phyloP scores from a whole-genome alignment of 2,329 filamentous ascomycete genomes.

The Coniochaeta prunicola region DNA sequence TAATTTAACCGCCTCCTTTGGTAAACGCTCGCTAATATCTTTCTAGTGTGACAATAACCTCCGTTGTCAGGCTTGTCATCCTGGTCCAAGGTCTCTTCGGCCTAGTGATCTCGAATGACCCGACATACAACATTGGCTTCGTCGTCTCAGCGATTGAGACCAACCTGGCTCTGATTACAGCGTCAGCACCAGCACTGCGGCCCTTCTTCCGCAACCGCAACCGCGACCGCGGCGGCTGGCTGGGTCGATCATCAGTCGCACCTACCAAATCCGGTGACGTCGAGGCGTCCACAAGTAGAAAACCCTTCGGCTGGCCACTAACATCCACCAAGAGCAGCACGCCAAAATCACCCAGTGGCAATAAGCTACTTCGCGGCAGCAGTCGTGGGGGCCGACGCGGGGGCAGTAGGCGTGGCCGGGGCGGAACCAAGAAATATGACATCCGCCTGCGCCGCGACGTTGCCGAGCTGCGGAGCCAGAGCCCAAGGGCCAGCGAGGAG shows the following conservation, averaged over 20 bases:
- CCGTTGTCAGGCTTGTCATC: conserved; percentile 24
- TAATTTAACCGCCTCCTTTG: conserved; percentile 9
- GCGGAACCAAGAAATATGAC: conserved; percentile 13
- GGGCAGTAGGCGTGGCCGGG: conserved; percentile 11
- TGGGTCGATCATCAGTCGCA: conserved; percentile 18
- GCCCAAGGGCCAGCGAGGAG: conserved; percentile 23
- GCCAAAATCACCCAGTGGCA: neutral
- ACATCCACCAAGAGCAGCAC: neutral
- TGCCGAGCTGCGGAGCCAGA: conserved; percentile 19
- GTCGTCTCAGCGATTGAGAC: conserved; percentile 29
- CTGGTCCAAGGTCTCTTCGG: conserved; percentile 24
- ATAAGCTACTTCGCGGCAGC: conserved; percentile 20
- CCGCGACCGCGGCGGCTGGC: conserved; percentile 20
- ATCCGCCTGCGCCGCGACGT: conserved; percentile 13
- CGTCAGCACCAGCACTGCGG: conserved; percentile 30
- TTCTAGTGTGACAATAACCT: conserved; percentile 25
- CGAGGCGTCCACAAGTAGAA: conserved; percentile 7
- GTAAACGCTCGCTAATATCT: neutral
- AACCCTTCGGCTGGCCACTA: conserved; percentile 9
- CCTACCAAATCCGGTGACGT: conserved; percentile 9
- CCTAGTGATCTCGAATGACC: conserved; percentile 14
- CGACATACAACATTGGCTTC: conserved; percentile 25
- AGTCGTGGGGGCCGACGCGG: conserved; percentile 17
- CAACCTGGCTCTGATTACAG: conserved; percentile 33
- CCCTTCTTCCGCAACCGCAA: conserved; percentile 26